Conservation (phyloP, 768 basidiomycete genomes). For the Podaxis sp. region DNA sequence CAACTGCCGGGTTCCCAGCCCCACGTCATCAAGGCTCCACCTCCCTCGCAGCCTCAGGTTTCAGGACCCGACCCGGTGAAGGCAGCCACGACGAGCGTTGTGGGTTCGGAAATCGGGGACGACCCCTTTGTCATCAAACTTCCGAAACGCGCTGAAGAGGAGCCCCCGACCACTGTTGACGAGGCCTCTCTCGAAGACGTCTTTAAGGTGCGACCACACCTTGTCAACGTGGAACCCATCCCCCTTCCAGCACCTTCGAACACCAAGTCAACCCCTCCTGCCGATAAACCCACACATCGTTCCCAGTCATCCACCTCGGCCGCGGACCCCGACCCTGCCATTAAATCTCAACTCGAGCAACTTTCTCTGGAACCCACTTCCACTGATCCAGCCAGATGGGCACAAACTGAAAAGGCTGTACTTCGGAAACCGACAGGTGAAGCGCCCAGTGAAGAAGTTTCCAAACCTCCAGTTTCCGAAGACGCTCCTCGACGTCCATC, state of each 20-base stretch:
- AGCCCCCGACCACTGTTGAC: conserved; percentile 24
- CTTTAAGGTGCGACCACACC: conserved; percentile 54
- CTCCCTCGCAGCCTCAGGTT: conserved; percentile 20
- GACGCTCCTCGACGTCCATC: conserved; percentile 27
- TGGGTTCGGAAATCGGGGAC: conserved; percentile 40
- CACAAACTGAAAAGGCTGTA: conserved; percentile 48
- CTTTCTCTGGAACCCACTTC: conserved; percentile 31
- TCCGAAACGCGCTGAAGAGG: conserved; percentile 41
- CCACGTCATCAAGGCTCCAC: conserved; percentile 41
- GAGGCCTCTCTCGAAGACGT: conserved; percentile 46
- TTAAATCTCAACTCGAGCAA: conserved; percentile 39
- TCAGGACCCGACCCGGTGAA: conserved; percentile 17
- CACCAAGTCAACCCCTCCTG: conserved; percentile 15
- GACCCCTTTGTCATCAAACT: conserved; percentile 53
- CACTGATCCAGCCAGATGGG: conserved; percentile 34
- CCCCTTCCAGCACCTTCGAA: conserved; percentile 25
- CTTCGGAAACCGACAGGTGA: conserved; percentile 31
- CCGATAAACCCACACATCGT: conserved; percentile 12
- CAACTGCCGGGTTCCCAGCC: conserved; percentile 53
- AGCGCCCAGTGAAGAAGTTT: conserved; percentile 15
- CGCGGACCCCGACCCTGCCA: conserved; percentile 25
- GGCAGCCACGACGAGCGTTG: conserved; percentile 19
- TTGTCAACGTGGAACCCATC: conserved; percentile 37
- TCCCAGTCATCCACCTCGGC: conserved; percentile 3
- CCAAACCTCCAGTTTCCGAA: conserved; percentile 24